Base-by-base conservation (phyloP, 345 rosid species). In the Fremontodendron californicum region DNA sequence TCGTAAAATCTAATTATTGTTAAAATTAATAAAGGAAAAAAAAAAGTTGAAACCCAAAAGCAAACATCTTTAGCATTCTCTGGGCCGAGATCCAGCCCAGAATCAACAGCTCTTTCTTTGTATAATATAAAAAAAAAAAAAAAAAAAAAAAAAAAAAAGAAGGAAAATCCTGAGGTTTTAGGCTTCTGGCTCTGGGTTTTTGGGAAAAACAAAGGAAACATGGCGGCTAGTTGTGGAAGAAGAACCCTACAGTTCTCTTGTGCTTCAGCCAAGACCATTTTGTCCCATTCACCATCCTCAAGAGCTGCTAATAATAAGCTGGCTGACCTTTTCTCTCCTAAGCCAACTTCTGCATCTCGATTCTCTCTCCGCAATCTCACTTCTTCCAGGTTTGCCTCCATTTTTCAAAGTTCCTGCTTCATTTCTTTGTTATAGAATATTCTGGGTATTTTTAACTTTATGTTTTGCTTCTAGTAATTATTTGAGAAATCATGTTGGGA, bases 191-290 rank as follows among this genome's bases (percentile, higher is more conserved):
- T 40, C 35, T 18, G 77, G 66, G 55, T 74, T 58, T 7, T 23
- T 1, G 69, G 68, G 55, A 58, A 33, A 49, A 42, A 48, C 19
- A 19, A n/a, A n/a, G 39, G 39, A 79, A 79, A 31, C 40, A 91
- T 91, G 97, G 96, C 98, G 89, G 91, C 92, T 78, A 82, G 64
- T 78, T 88, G 87, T 61, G 90, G 83, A 60, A 91, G 90, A 84
- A 82, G 89, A 80, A 84, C 89, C 48, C 87, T 92, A 16, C 89
- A 77, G 75, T 71, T 65, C 61, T 79, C 90, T 31, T 80, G 87
- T 58, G 80, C 90, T 9, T 85, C 92, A 19, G 86, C 81, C 21
- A 91, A 82, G 73, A 60, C 82, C 80, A 81, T 90, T 71, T 66
- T 94, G 49, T 80, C 82, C 82, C 88, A 87, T 64, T 84, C 89